Evolutionary conservation across 2,329 filamentous ascomycete species (phyloP).

Genomic region (Cercospora canescens): DNA sequence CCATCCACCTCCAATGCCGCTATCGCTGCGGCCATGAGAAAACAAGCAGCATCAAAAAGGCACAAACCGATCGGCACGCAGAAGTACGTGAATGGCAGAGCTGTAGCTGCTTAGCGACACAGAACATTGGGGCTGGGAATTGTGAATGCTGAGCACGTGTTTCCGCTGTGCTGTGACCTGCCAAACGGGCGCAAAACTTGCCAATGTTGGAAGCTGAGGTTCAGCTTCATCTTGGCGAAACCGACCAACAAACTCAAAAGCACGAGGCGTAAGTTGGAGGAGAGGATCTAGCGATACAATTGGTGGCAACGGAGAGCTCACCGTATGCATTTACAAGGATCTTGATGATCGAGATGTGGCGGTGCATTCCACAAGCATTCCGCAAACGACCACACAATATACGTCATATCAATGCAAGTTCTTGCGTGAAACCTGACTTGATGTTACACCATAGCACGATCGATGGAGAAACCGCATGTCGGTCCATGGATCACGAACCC

Average conservation of each 20-base stretch:
- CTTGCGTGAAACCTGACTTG: constrained; percentile 18
- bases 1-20: constrained; percentile 14
- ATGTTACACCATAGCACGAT: constrained; percentile 8
- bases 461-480: constrained; percentile 3
- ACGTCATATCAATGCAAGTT: constrained; percentile 16
- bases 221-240: background rate
- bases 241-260: background rate
- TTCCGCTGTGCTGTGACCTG: too few species aligned
- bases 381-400: background rate
- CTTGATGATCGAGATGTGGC: constrained; percentile 10
- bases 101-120: background rate
- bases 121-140: background rate
- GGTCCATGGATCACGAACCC: background rate
- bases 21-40: constrained; percentile 19
- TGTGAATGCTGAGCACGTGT: too few species aligned
- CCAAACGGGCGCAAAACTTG: background rate
- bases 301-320: background rate
- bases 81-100: constrained; percentile 29
- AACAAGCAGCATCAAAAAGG: constrained; percentile 18
- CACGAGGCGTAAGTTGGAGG: background rate
- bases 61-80: constrained; percentile 30
- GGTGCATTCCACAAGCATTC: constrained; percentile 9
- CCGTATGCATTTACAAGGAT: background rate
- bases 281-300: background rate
- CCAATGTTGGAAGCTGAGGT: background rate